Conservation (phyloP, 1,139 yeast species). For the Sugiyamaella pinicola region DNA sequence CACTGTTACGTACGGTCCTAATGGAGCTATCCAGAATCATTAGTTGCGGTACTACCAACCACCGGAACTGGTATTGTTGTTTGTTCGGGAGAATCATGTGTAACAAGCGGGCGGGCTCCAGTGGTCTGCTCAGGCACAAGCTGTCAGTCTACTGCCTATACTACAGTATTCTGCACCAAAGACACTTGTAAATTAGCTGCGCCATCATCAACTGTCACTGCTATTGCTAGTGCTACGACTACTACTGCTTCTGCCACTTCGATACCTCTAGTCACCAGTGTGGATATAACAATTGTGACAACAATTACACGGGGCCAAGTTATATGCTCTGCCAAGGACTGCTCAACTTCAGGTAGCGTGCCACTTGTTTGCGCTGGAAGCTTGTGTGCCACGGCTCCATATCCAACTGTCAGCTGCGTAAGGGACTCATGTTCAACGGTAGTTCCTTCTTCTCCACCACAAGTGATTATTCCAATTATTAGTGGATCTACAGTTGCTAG, state of each 20-base stretch:
- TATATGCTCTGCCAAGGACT: constrained; percentile 6
- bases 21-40: constrained; percentile 12
- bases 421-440: constrained; percentile 8
- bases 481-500: constrained; percentile 2
- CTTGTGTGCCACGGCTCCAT: constrained; percentile 11
- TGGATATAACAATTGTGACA: neutral
- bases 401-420: constrained; percentile 16
- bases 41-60: constrained; percentile 3
- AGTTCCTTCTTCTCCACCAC: constrained; percentile 8
- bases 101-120: constrained; percentile 17
- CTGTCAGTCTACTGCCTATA: constrained; percentile 10
- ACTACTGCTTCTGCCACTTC: too few relatives aligned
- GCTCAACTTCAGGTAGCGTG: constrained; percentile 13
- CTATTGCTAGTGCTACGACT: neutral
- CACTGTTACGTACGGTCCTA: constrained; percentile 7
- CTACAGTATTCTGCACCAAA: constrained; percentile 13
- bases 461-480: constrained; percentile 9
- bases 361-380: constrained; percentile 18
- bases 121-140: constrained; percentile 14
- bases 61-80: constrained; percentile 10
- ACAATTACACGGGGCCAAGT: constrained; percentile 15
- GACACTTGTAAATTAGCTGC: constrained; percentile 4
- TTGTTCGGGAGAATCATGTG: constrained; percentile 10
- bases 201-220: neutral
- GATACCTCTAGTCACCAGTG: neutral